These are phyloP conservation scores for Secale cereale DNA, from an alignment of 176 grass and related monocot species.

Conservation along the genomic window DNA sequence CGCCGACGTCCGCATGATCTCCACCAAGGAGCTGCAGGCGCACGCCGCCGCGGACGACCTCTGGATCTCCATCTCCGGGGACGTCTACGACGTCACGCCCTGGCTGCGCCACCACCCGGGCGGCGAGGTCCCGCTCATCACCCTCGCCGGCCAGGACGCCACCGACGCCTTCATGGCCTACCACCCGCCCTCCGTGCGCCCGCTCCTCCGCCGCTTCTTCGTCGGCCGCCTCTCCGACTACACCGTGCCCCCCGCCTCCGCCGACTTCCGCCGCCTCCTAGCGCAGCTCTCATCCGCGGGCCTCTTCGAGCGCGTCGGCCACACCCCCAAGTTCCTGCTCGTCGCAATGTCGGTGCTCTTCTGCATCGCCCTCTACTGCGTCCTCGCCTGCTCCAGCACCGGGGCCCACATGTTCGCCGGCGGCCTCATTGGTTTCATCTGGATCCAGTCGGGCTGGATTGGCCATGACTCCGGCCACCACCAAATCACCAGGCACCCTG, in stretches of 20 bases:
- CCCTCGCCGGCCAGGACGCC: slow-evolving; percentile 68
- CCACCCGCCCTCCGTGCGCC: slow-evolving; percentile 59
- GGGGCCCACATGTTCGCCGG: slow-evolving; percentile 47
- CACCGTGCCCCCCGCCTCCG: slow-evolving; percentile 53
- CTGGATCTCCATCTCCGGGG: slow-evolving; percentile 85
- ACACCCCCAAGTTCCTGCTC: slow-evolving; percentile 26
- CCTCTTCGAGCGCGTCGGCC: slow-evolving; percentile 61
- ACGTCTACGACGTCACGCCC: slow-evolving; percentile 80
- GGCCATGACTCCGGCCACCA: slow-evolving; percentile 95
- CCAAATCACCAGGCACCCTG: slow-evolving; percentile 23
- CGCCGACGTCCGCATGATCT: slow-evolving; percentile 37
- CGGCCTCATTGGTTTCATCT: slow-evolving; percentile 55
- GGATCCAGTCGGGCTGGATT: slow-evolving; percentile 88
- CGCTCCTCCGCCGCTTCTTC: slow-evolving; percentile 55
- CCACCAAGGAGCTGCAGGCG: slow-evolving; percentile 51
- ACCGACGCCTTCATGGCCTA: slow-evolving; percentile 86
- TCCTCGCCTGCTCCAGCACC: slow-evolving; percentile 30
- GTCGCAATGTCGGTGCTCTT: slow-evolving; percentile 32
- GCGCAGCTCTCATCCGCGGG: slow-evolving; percentile 56
- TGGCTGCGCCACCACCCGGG: slow-evolving; percentile 73
- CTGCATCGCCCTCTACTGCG: slow-evolving; percentile 28
- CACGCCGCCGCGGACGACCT: slow-evolving; percentile 51
- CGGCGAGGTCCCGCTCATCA: slow-evolving; percentile 64
- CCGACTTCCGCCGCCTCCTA: slow-evolving; percentile 71
- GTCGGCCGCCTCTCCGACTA: slow-evolving; percentile 70